Evolutionary conservation across 345 rosid species (phyloP), one percentile per base, ranked within the genome.

Genomic region (Linum lewisii): DNA sequence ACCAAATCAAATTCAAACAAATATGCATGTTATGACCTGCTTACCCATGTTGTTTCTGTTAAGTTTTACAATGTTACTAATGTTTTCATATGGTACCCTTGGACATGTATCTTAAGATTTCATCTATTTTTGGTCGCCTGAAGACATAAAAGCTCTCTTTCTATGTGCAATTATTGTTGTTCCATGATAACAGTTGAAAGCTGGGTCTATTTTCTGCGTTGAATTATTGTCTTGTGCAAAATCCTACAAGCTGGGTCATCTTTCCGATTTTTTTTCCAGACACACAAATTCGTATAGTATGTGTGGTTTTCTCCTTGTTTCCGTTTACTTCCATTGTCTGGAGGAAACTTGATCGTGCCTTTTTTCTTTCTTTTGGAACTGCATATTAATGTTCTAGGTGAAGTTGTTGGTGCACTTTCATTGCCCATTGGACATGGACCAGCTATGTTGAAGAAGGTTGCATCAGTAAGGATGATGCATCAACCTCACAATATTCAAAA

Each of bases 361-460:
- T 29, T 29, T 29, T 29, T 29, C 34, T 29, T 29, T 29, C 34
- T 29, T 29, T 8, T 29, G 34, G 34, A 29, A 29, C 34, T 8
- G 44, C 9, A 44, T 57, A 53, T n/a, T 70, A 67, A 53, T 72
- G n/a, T 69, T 74, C 44, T 79, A 93, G 99, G 99, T 70, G 99
- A 93, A 78, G 95, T 93, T 69, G 81, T 85, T 18, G 97, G 99
- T 67, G 83, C 94, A 6, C 78, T 89, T 69, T 89, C 95, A 58
- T 77, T 93, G 72, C 81, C 89, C 69, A 79, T 89, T 81, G 95
- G 88, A 60, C 83, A 71, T 75, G 87, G 86, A 49, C 75, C 73
- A 53, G 77, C 49, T 62, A 64, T 60, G 50, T 72, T 93, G 65
- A 82, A 84, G 78, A 89, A 89, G 80, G 72, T 87, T 62, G 76